Evolutionary conservation across 2,329 filamentous ascomycete species (phyloP), one percentile per base, ranked within the genome.

Genomic region (Penicillium sp.): DNA sequence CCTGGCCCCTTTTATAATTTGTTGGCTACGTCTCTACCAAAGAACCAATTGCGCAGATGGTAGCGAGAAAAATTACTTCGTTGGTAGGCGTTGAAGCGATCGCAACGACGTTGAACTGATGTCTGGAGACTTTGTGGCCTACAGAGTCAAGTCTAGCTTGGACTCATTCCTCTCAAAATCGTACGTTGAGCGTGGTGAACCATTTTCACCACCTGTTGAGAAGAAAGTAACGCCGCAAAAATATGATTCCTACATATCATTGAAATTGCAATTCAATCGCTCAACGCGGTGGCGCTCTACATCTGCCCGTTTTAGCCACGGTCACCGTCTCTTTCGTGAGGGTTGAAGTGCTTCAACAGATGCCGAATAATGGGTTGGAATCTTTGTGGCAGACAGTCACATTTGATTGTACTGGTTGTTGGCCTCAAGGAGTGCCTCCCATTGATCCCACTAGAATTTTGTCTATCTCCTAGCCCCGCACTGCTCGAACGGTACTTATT

Each of bases 151-250:
- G 38, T 35, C n/a, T 52, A 3, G 25, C 39, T 29, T 43, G 19
- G 19, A 52, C n/a, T 52, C 6, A 43, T 43, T 35, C 1, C 38
- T 23, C 9, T 48, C 33, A n/a, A 49, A 38, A 38, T 5, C 8
- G n/a, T 48, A 12, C 44, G 29, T 48, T 48, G 19, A 48, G 35
- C 31, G n/a, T n/a, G n/a, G n/a, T n/a, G n/a, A n/a, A n/a, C n/a
- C n/a, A 44, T n/a, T 39, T 53, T 53, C 39, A 36, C 36, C 39
- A 44, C 44, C 39, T 36, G 21, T 52, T 52, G 29, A 52, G 36
- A 50, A 43, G 49, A 51, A 12, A 51, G 5, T 12, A 19, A 51
- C 3, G 25, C 19, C 35, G 25, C 15, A 27, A 49, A 6, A 36
- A 35, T 9, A 36, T 23, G 45, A 36, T 49, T 25, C 29, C 25